These are phyloP conservation scores for Umbelopsis vinacea DNA, from an alignment of 192 early-diverging fungal genomes.

Conservation along the genomic window DNA sequence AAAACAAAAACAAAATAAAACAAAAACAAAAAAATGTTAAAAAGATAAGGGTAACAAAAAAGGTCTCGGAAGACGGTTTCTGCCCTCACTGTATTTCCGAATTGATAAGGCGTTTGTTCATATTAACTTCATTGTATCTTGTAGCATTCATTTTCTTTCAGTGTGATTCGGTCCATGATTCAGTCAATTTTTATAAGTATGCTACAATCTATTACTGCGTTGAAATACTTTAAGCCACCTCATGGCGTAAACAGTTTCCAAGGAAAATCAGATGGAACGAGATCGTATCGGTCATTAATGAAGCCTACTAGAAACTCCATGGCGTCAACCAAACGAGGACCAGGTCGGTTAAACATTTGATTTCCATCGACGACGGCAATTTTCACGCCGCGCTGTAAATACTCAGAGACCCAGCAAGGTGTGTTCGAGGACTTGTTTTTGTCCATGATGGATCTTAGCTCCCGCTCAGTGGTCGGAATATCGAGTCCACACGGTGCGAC, in stretches of 20 bases:
- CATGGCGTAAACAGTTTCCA: constrained; percentile 31
- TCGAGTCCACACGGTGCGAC: constrained; percentile 58
- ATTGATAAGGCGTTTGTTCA: too few relatives aligned
- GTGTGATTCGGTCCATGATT: too few relatives aligned
- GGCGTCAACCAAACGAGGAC: constrained; percentile 49
- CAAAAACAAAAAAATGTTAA: too few relatives aligned
- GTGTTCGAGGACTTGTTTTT: background rate
- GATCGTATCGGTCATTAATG: constrained; percentile 46
- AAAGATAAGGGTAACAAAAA: too few relatives aligned
- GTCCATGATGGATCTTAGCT: background rate
- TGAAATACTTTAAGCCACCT: background rate
- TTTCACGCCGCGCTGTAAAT: constrained; percentile 36
- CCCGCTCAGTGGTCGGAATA: constrained; percentile 37
- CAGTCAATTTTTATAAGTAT: background rate
- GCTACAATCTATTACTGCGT: background rate
- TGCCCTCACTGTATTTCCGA: too few relatives aligned
- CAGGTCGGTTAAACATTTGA: constrained; percentile 61
- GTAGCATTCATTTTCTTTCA: too few relatives aligned
- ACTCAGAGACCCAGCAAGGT: constrained; percentile 34
- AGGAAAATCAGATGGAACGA: constrained; percentile 51
- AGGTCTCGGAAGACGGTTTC: too few relatives aligned
- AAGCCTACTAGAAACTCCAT: constrained; percentile 51
- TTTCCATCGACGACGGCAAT: constrained; percentile 56
- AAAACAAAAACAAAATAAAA: too few relatives aligned
- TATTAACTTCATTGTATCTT: too few relatives aligned